These are phyloP conservation scores for Conticribra weissflogii DNA, from an alignment of 108 stramenopile genomes.

Conservation along the genomic window DNA sequence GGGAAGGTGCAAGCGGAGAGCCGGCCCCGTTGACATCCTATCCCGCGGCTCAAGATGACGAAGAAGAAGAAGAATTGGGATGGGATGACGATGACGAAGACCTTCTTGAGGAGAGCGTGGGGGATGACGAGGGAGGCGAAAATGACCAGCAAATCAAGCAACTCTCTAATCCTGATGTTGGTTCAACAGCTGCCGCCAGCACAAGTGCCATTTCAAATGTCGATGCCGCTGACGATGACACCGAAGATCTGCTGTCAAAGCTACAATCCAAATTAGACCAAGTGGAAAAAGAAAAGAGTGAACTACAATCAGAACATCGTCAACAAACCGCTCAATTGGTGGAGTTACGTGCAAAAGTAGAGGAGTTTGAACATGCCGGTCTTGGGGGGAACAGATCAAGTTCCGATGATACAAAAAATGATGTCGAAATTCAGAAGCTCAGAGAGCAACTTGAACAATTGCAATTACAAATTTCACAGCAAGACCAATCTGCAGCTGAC, in stretches of 20 bases:
- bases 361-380: constrained; percentile 15
- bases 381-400: too few species aligned
- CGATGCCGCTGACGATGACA: background rate
- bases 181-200: too few species aligned
- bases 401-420: constrained; percentile 3
- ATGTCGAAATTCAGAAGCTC: constrained; percentile 5
- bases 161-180: too few species aligned
- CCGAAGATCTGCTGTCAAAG: constrained; percentile 15
- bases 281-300: constrained; percentile 28
- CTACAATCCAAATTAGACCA: constrained; percentile 31
- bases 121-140: background rate
- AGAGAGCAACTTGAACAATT: constrained; percentile 19
- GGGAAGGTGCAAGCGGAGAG: background rate
- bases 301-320: constrained; percentile 31
- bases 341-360: constrained; percentile 43
- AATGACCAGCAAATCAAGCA: background rate
- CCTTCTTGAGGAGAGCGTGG: constrained; percentile 7
- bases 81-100: constrained; percentile 44
- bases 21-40: constrained; percentile 6
- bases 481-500: background rate
- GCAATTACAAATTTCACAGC: constrained; percentile 21
- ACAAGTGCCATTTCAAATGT: background rate
- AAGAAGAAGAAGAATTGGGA: constrained; percentile 39
- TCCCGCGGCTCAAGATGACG: constrained; percentile 2
- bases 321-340: constrained; percentile 39